phyloP scores from a whole-genome alignment of 2,329 filamentous ascomycete species.

The Zymoseptoria pseudotritici region DNA sequence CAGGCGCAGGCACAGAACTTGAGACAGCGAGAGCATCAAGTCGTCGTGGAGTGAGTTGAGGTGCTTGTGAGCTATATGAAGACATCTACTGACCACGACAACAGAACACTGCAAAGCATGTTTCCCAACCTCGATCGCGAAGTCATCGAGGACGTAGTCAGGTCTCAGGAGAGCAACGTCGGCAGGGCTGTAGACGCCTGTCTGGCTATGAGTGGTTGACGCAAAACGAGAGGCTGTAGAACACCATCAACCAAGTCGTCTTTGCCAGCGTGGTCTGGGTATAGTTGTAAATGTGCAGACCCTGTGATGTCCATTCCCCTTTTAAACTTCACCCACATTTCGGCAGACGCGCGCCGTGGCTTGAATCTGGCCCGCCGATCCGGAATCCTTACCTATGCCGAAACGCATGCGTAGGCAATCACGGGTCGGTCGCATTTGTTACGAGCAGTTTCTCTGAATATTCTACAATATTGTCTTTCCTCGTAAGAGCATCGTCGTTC shows the following conservation, averaged over 20 bases:
- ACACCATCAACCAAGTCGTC: neutral
- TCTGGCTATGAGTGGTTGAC: constrained; percentile 34
- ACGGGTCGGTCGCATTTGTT: neutral
- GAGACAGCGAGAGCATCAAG: constrained; percentile 75
- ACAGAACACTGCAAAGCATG: constrained; percentile 78
- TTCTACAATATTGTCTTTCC: neutral
- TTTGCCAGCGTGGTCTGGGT: neutral
- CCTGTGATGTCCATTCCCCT: neutral
- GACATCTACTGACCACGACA: constrained; percentile 1
- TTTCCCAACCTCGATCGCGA: constrained; percentile 93
- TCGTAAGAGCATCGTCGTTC: too few relatives aligned
- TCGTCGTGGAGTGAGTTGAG: constrained; percentile 64
- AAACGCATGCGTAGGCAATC: neutral
- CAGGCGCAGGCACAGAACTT: constrained; percentile 78
- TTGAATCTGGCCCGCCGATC: neutral
- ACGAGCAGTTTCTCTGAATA: neutral
- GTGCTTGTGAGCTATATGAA: neutral
- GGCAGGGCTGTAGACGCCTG: constrained; percentile 43
- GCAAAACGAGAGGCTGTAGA: neutral
- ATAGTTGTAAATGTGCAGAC: neutral
- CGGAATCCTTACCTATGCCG: neutral
- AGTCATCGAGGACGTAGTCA: constrained; percentile 92
- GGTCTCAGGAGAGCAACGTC: constrained; percentile 77
- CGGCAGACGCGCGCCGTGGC: neutral
- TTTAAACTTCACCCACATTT: neutral